A percentile compares a stretch with the other conserved stretches of the same genome.
Conservation (phyloP, 2,329 filamentous ascomycete genomes). For the Pseudomassariella vexata region DNA sequence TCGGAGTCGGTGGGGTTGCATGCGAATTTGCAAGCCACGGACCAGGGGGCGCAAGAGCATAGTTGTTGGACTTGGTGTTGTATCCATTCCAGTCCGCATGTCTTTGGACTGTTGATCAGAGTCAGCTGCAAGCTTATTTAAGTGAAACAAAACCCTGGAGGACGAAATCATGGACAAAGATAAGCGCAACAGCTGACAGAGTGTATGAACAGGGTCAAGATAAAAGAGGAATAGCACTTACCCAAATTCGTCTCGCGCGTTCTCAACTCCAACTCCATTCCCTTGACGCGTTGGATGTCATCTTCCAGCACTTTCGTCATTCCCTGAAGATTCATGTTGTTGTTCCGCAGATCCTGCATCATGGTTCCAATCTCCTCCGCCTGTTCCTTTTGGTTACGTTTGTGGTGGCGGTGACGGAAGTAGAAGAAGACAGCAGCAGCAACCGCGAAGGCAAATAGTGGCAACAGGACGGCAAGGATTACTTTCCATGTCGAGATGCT, state of each 20-base stretch:
- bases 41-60: background rate
- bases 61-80: background rate
- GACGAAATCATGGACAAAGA: no score
- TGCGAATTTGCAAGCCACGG: background rate
- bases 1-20: background rate
- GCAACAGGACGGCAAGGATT: conserved; percentile 1
- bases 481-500: conserved; percentile 3
- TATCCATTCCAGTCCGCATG: background rate
- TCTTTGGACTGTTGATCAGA: background rate
- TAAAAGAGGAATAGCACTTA: conserved; percentile 5
- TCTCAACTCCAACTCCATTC: conserved; percentile 1
- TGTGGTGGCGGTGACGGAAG: conserved; percentile 1
- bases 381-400: background rate
- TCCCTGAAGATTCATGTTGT: background rate
- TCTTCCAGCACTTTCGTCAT: conserved; percentile 1
- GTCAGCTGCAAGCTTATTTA: no score
- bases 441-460: background rate
- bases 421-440: conserved; percentile 1
- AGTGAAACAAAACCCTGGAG: no score
- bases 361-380: conserved; percentile 5
- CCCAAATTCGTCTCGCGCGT: conserved; percentile 3
- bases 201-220: no score
- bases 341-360: conserved; percentile 2
- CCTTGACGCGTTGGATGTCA: conserved; percentile 3
- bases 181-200: no score